Evolutionary conservation across 2,329 filamentous ascomycete species (phyloP).

Genomic region (Nemania serpens): DNA sequence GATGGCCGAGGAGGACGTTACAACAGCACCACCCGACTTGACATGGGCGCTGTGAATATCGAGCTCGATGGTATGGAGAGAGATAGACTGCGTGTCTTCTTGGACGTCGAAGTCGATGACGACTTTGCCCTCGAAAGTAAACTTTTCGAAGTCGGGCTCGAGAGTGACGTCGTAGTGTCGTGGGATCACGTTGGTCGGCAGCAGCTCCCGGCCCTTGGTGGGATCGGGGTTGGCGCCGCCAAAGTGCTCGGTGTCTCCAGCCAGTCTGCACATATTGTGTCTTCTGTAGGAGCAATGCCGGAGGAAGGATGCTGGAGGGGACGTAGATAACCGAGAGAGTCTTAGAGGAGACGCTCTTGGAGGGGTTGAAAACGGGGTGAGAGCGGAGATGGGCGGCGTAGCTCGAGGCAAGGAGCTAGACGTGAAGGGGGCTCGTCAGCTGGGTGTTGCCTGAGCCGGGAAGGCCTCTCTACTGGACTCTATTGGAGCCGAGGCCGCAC

Average conservation of each 20-base stretch:
- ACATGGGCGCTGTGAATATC: constrained; percentile 78
- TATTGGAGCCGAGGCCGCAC: constrained; percentile 11
- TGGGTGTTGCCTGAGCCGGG: neutral
- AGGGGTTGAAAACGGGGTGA: constrained; percentile 20
- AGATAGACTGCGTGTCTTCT: constrained; percentile 82
- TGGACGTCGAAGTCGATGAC: constrained; percentile 85
- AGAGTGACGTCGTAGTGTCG: constrained; percentile 88
- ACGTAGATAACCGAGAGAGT: constrained; percentile 26
- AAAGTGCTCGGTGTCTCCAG: constrained; percentile 58
- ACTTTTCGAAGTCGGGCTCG: constrained; percentile 87
- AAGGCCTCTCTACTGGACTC: constrained; percentile 2
- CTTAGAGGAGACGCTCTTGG: constrained; percentile 21
- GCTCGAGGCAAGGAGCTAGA: constrained; percentile 20
- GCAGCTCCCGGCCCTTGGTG: constrained; percentile 69
- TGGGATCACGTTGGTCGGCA: constrained; percentile 92
- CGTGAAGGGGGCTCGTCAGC: constrained; percentile 15
- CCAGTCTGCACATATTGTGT: constrained; percentile 70
- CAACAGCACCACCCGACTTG: constrained; percentile 59
- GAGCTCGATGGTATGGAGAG: constrained; percentile 85
- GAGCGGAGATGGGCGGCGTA: constrained; percentile 25
- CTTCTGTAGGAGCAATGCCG: constrained; percentile 74
- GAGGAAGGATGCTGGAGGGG: constrained; percentile 30
- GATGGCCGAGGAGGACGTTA: constrained; percentile 67
- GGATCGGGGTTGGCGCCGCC: constrained; percentile 63
- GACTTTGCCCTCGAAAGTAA: constrained; percentile 84